A percentile compares a stretch with the other conserved stretches of the same genome.
Conservation (phyloP, 73 alveolate species). For the Loxodes magnus region DNA sequence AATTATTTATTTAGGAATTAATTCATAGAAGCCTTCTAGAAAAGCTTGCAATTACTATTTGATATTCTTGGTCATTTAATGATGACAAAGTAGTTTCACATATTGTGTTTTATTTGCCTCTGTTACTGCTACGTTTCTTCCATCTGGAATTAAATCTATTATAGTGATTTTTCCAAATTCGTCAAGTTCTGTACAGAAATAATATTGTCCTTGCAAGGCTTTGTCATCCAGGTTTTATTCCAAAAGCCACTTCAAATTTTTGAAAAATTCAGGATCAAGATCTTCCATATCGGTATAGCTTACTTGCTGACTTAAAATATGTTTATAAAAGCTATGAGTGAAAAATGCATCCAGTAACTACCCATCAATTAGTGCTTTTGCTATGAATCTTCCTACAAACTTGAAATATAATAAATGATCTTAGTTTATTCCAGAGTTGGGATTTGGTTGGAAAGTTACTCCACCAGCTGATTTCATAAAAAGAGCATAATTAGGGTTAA, state of each 20-base stretch:
- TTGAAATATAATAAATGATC: constrained; percentile 90
- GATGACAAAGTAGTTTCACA: constrained; percentile 17
- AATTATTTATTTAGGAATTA: constrained; percentile 84
- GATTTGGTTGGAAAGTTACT: constrained; percentile 24
- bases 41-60: constrained; percentile 60
- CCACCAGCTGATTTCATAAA: constrained; percentile 22
- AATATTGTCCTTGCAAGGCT: constrained; percentile 8
- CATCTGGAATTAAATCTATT: constrained; percentile 76
- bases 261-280: constrained; percentile 86
- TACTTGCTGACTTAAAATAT: constrained; percentile 87
- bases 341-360: constrained; percentile 82
- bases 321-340: constrained; percentile 91
- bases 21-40: constrained; percentile 92
- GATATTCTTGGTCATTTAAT: constrained; percentile 47
- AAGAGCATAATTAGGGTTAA: constrained; percentile 82
- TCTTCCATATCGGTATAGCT: constrained; percentile 94
- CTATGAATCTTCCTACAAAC: constrained; percentile 96
- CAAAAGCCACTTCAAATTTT: constrained; percentile 75
- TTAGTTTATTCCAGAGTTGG: constrained; percentile 55
- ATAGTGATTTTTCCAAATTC: constrained; percentile 76
- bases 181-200: constrained; percentile 41
- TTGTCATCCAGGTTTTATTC: constrained; percentile 50
- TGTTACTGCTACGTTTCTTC: constrained; percentile 77
- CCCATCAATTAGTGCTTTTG: constrained; percentile 70
- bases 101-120: constrained; percentile 47